Evolutionary conservation across 495 filamentous ascomycete genomes (phyloP), one percentile per base, ranked within the genome.

Genomic region (Lepraria neglecta): DNA sequence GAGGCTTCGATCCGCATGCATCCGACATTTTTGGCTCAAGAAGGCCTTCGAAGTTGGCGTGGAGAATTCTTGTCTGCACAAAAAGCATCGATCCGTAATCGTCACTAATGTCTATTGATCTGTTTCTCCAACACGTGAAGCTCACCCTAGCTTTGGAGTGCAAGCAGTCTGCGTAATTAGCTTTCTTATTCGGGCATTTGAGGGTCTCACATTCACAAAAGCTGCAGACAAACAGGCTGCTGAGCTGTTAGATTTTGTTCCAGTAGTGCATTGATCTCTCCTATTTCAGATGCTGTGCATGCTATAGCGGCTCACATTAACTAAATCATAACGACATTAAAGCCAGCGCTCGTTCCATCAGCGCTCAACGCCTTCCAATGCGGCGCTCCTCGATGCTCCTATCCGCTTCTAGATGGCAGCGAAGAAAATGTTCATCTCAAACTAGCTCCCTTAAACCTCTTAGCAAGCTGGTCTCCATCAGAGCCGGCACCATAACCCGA

Each of bases 381-480:
- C 51, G 51, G n/a, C 35, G 21, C 30, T 30, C 19, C 12, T 33
- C 15, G 28, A 38, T 2, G 3, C 28, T 4, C 1, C 11, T 11
- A 17, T 19, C 6, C 28, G 33, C 28, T 0, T 33, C 27, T n/a
- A 54, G 17, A 38, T 38, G 7, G 33, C n/a, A 54, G 30, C 19
- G n/a, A 38, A 28, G 11, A 30, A 14, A 30, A n/a, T 35, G 30
- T 15, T 38, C 75, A 84, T 70, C 78, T 91, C 84, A 97, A 80
- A 84, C 90, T 96, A 91, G 95, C 84, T 83, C 89, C 88, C 87
- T 92, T 91, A 80, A 97, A 88, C 82, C 90, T 87, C 86, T 97
- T 97, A 96, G 92, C 85, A 90, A 96, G 88, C 70, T 86, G 86
- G 82, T 89, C 88, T 75, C 76, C 74, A 71, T 76, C 78, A 64